These are phyloP conservation scores for Ichthyophthirius multifiliis DNA, from an alignment of 169 alveolate species.

Conservation along the genomic window DNA sequence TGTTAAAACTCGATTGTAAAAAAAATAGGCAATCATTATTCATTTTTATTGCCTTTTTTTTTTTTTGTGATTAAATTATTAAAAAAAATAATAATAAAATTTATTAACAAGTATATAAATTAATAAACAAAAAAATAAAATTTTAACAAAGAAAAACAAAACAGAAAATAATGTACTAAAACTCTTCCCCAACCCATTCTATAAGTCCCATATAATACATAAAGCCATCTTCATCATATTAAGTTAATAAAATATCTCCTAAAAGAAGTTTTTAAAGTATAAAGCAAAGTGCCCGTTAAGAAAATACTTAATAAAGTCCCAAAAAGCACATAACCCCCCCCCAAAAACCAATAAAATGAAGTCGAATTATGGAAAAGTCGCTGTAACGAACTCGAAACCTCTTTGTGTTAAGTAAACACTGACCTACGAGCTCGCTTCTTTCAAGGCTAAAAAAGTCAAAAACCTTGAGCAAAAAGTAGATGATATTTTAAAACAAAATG, in stretches of 20 bases:
- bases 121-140: too few species aligned
- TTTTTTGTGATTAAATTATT: too few species aligned
- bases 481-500: background rate
- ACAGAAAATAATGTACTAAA: too few species aligned
- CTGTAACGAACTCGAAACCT: background rate
- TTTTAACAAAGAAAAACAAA: too few species aligned
- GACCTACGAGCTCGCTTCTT: conserved; percentile 8
- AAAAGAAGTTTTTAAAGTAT: background rate
- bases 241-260: background rate
- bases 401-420: background rate
- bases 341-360: background rate
- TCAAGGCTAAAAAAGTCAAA: background rate
- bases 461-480: background rate
- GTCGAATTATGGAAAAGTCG: conserved; percentile 10
- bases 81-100: too few species aligned
- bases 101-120: too few species aligned
- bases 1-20: too few species aligned
- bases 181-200: background rate
- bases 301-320: too few species aligned
- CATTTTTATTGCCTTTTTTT: too few species aligned
- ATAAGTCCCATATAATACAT: background rate
- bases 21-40: too few species aligned
- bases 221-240: conserved; percentile 1
- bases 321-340: background rate
- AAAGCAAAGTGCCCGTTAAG: too few species aligned